Evolutionary conservation across 2,329 filamentous ascomycete species (phyloP), one percentile per base, ranked within the genome.

Genomic region (Byssothecium circinans): DNA sequence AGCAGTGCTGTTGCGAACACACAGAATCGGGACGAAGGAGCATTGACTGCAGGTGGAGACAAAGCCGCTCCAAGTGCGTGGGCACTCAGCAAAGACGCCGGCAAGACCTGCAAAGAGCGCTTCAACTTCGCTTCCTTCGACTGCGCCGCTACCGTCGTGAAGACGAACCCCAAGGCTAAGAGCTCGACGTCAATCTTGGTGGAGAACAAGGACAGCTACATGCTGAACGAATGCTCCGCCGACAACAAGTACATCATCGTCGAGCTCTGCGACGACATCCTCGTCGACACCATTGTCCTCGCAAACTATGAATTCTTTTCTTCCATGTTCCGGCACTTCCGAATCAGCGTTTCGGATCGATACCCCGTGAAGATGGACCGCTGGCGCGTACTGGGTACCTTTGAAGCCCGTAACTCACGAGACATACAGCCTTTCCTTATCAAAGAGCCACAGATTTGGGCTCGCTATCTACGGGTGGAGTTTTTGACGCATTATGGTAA

Each of bases 241-340:
- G 78, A 86, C 58, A 92, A 95, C 75, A 97, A 97, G 71, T 96
- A 95, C 66, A 80, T 97, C 54, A 91, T 97, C 50, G 84, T 99
- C 50, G 94, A 99, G 73, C 79, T 99, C 23, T 97, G 90, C 70
- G 90, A 95, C 60, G 82, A 85, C 57, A 87, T 86, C 36, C 80
- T 95, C 36, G 88, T 99, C 49, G 94, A 99, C 67, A 99, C 94
- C 0, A 80, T 99, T 33, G 94, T 97, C n/a, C 79, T 99, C 44
- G 94, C 92, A 52, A 99, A 99, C 69, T 99, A 95, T 62, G 94
- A 99, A 70, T 99, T 99, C 76, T 99, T 99, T 77, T 96, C 91
- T 45, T 96, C 91, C 67, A 96, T 95, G 81, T 88, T 97, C 60
- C 87, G 91, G 43, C 88, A 86, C 39, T 96, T 99, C 69, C 82